These are phyloP conservation scores for Sodiomyces alkalinus DNA, from an alignment of 2,329 filamentous ascomycete species.

Conservation along the genomic window DNA sequence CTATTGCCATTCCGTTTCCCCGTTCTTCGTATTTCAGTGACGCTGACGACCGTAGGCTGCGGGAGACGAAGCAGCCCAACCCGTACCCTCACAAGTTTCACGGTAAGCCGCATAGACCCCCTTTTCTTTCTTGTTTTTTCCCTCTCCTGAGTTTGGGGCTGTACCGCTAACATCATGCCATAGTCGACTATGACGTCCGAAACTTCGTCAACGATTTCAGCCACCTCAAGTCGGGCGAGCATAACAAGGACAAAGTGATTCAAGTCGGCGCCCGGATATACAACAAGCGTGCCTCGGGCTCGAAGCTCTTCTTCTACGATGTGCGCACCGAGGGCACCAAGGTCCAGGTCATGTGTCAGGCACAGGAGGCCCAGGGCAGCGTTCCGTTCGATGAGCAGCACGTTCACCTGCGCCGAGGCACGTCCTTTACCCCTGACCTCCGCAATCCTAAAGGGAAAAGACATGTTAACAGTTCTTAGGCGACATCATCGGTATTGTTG, in stretches of 20 bases:
- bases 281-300: conserved; percentile 66
- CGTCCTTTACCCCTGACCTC: no score
- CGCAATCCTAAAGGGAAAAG: background rate
- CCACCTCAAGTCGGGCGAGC: conserved; percentile 77
- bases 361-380: conserved; percentile 57
- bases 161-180: conserved; percentile 22
- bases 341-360: conserved; percentile 86
- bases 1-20: no score
- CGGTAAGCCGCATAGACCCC: conserved; percentile 9
- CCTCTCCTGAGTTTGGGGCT: no score
- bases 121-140: background rate
- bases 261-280: conserved; percentile 77
- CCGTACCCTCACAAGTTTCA: conserved; percentile 71
- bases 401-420: conserved; percentile 62
- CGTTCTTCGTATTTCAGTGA: no score
- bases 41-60: conserved; percentile 33
- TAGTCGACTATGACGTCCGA: conserved; percentile 73
- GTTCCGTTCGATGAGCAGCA: conserved; percentile 76
- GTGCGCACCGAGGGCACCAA: conserved; percentile 49
- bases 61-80: conserved; percentile 58
- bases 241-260: conserved; percentile 58
- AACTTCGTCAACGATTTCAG: conserved; percentile 68
- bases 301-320: conserved; percentile 88
- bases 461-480: no score
- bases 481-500: conserved; percentile 81